A percentile compares a stretch with the other conserved stretches of the same genome.
Conservation (phyloP, 78 protist species). For the Protostelium mycophagum region DNA sequence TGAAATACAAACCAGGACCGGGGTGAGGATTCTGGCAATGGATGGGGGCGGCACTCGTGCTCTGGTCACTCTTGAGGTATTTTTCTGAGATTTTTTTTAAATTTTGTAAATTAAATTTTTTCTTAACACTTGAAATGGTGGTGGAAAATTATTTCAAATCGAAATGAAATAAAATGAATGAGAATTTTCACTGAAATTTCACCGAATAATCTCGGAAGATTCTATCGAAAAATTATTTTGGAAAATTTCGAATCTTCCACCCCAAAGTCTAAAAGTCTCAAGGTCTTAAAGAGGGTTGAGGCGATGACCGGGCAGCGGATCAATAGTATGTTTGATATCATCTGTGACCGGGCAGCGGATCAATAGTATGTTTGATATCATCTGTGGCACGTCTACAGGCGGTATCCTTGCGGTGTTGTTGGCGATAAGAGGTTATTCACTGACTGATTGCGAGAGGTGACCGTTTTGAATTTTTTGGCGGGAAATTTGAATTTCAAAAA, state of each 20-base stretch:
- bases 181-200: too few relatives aligned
- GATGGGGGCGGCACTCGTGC: neutral
- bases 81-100: neutral
- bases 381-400: neutral
- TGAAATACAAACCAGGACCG: neutral
- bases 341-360: neutral
- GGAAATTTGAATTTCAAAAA: too few relatives aligned
- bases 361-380: neutral
- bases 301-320: neutral
- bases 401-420: neutral
- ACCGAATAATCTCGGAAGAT: too few relatives aligned
- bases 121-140: too few relatives aligned
- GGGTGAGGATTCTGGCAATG: neutral
- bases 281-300: neutral
- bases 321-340: neutral
- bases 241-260: too few relatives aligned
- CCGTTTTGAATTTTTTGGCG: too few relatives aligned
- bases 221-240: too few relatives aligned
- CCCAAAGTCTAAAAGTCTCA: too few relatives aligned
- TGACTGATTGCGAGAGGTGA: neutral
- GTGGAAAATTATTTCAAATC: too few relatives aligned
- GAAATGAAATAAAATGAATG: too few relatives aligned
- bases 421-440: neutral
- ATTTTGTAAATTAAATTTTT: too few relatives aligned
- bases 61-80: neutral